Percentiles rank a stretch among this genome's conserved stretches.
Evolutionary conservation across 2,329 filamentous ascomycete species (phyloP).

Genomic region (Aureobasidium lini): DNA sequence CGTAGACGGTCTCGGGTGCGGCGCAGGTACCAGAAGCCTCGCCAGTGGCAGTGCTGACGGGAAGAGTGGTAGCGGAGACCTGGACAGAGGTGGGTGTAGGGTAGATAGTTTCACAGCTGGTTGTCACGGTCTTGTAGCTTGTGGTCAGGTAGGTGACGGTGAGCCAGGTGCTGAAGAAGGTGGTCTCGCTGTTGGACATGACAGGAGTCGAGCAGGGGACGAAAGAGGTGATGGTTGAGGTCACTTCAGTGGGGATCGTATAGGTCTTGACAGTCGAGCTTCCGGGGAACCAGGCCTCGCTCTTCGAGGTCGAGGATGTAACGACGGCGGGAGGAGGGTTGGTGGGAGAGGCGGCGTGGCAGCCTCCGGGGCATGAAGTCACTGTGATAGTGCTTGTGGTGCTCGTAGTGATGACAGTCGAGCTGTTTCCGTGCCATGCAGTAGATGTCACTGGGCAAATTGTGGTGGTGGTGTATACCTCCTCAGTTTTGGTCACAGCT

Average conservation of each 20-base stretch:
- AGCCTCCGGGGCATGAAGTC: constrained; percentile 32
- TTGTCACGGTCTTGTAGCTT: constrained; percentile 24
- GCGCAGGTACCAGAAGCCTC: constrained; percentile 8
- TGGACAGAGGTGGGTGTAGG: background rate
- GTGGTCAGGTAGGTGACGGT: constrained; percentile 28
- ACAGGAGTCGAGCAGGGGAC: constrained; percentile 32
- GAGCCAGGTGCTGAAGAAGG: constrained; percentile 34
- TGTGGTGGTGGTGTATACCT: background rate
- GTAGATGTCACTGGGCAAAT: background rate
- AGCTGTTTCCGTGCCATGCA: background rate
- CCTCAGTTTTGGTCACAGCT: background rate
- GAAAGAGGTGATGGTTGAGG: constrained; percentile 28
- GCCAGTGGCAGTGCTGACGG: background rate
- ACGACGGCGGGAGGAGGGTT: constrained; percentile 5
- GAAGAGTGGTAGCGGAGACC: background rate
- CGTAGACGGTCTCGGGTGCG: constrained; percentile 13
- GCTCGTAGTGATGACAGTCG: background rate
- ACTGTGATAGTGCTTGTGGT: constrained; percentile 27
- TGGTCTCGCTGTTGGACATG: constrained; percentile 24
- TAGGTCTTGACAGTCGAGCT: constrained; percentile 1
- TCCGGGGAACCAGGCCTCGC: constrained; percentile 7
- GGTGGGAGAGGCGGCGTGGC: constrained; percentile 20
- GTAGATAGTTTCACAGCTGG: constrained; percentile 14
- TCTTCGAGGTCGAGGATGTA: background rate
- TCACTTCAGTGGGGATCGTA: constrained; percentile 24